A percentile compares a stretch with the other conserved stretches of the same genome.
Conservation (phyloP, 805 yeast genomes). For the Candida sanyiensis region DNA sequence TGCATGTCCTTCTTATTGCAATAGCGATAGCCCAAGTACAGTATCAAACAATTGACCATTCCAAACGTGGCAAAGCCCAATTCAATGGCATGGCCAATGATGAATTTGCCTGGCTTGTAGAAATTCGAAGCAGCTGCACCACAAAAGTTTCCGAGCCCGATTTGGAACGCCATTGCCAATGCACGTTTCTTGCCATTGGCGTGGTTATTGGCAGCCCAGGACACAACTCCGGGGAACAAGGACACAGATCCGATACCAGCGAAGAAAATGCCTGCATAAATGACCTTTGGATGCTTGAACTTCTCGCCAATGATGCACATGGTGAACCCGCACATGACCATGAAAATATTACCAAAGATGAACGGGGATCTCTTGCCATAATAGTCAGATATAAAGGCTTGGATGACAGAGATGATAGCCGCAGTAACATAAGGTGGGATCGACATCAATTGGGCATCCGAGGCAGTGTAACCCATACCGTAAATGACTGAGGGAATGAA, state of each 20-base stretch:
- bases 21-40: constrained; percentile 20
- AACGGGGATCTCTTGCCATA: constrained; percentile 29
- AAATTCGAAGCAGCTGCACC: constrained; percentile 31
- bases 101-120: constrained; percentile 27
- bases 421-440: constrained; percentile 37
- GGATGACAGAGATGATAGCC: constrained; percentile 23
- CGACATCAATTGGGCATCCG: constrained; percentile 36
- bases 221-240: constrained; percentile 30
- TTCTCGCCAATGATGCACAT: constrained; percentile 28
- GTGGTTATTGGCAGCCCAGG: constrained; percentile 22
- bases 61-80: constrained; percentile 32
- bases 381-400: constrained; percentile 24
- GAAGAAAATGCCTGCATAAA: constrained; percentile 30
- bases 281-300: constrained; percentile 19
- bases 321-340: constrained; percentile 32
- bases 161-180: constrained; percentile 33
- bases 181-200: constrained; percentile 32
- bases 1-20: constrained; percentile 24
- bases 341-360: constrained; percentile 21
- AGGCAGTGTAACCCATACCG: constrained; percentile 33
- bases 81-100: constrained; percentile 29
- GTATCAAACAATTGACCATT: constrained; percentile 18
- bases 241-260: constrained; percentile 23
- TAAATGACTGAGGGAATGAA: constrained; percentile 39
- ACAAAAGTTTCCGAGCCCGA: constrained; percentile 31